Conservation (phyloP, 2,329 filamentous ascomycete genomes). For the Alternaria atra region DNA sequence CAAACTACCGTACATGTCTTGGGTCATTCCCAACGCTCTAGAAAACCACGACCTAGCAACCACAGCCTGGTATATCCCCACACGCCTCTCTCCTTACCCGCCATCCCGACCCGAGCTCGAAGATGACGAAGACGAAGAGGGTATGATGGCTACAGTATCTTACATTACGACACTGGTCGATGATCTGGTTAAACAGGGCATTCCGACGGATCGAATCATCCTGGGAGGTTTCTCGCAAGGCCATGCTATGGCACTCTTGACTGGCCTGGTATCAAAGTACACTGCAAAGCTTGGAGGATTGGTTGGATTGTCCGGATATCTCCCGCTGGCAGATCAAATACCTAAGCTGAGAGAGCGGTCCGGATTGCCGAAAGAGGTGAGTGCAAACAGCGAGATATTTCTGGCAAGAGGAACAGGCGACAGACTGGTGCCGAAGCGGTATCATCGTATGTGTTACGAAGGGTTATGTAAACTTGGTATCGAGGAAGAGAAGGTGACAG, state of each 20-base stretch:
- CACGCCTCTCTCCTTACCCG: constrained; percentile 51
- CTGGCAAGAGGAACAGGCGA: constrained; percentile 59
- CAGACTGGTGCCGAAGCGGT: constrained; percentile 57
- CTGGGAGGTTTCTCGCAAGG: constrained; percentile 61
- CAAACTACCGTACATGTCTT: constrained; percentile 60
- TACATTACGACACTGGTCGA: constrained; percentile 57
- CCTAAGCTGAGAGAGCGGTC: constrained; percentile 50
- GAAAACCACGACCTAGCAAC: constrained; percentile 57
- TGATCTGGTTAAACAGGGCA: constrained; percentile 52
- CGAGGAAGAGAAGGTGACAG: constrained; percentile 49
- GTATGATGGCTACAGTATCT: constrained; percentile 51
- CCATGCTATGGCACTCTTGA: constrained; percentile 56
- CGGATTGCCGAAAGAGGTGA: constrained; percentile 44
- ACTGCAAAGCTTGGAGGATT: constrained; percentile 54
- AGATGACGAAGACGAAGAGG: constrained; percentile 58
- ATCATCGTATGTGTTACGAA: constrained; percentile 55
- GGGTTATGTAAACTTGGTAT: constrained; percentile 53
- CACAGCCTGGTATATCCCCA: constrained; percentile 59
- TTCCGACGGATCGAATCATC: constrained; percentile 55
- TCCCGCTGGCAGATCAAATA: constrained; percentile 55
- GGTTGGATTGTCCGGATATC: constrained; percentile 58
- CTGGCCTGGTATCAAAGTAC: constrained; percentile 54
- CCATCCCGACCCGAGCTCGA: constrained; percentile 55
- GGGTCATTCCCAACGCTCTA: constrained; percentile 61
- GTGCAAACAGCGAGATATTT: constrained; percentile 55